phyloP scores from a whole-genome alignment of 2,329 filamentous ascomycete species.

The Diaporthe caulivora region DNA sequence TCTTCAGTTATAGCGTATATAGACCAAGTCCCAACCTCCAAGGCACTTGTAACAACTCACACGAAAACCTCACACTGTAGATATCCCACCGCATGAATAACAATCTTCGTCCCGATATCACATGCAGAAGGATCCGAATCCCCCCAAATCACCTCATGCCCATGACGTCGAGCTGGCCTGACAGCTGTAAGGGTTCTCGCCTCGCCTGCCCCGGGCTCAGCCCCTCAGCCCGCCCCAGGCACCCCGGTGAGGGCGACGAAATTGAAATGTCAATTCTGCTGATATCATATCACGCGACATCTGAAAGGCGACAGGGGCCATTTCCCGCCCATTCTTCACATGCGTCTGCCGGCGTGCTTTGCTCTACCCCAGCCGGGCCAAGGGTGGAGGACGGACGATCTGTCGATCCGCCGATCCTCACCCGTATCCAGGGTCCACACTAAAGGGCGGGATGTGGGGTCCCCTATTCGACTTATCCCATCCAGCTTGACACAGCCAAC shows the following conservation, averaged over 20 bases:
- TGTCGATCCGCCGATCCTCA: slow-evolving; percentile 35
- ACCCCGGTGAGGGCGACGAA: neutral
- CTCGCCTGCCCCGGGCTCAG: neutral
- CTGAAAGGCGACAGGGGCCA: neutral
- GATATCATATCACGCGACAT: slow-evolving; percentile 36
- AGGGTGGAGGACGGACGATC: neutral
- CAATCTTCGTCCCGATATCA: neutral
- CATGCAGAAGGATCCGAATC: neutral
- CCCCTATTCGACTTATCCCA: neutral
- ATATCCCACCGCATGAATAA: neutral
- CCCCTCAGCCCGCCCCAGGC: neutral
- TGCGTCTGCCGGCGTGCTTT: neutral
- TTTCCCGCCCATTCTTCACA: neutral
- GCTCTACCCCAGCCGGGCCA: neutral
- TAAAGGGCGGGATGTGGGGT: neutral
- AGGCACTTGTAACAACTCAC: neutral
- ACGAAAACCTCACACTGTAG: neutral
- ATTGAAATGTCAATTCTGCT: neutral
- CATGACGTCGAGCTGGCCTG: slow-evolving; percentile 32
- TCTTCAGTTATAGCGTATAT: neutral
- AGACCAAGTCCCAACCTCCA: neutral
- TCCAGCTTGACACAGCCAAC: neutral
- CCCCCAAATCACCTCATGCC: neutral
- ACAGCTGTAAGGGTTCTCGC: neutral
- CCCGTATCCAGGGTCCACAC: slow-evolving; percentile 38